Evolutionary conservation across 1,284 basidiomycete species (phyloP), one percentile per base, ranked within the genome.

Genomic region (Mycosarcoma maydis): DNA sequence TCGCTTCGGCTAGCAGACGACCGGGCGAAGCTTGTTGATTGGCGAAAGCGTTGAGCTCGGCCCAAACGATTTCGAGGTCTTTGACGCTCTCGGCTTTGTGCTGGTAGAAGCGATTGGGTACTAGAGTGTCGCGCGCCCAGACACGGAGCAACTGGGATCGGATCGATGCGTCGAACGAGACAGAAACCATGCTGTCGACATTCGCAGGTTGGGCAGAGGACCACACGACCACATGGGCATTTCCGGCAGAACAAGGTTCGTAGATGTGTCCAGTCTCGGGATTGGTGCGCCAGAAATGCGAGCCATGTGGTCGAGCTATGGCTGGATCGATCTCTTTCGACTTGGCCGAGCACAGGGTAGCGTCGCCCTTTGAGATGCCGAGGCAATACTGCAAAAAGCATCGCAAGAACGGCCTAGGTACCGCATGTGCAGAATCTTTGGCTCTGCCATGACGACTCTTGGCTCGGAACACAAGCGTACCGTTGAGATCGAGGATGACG

Each of bases 161-260:
- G 24, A 83, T 69, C 5, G 82, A 71, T 3, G 34, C 26, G 24
- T 62, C 48, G 17, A 80, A 69, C 5, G 77, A 60, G 2, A 75
- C 71, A 6, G 59, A 56, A 6, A 82, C 69, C 83, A 84, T 84
- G 68, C 88, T 87, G 0, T 84, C 82, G 4, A 94, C 92, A 72
- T 88, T 92, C 53, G 88, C 86, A 0, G 90, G 89, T 77, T 91
- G 89, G 1, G 92, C 92, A 1, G 89, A 90, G 66, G 89, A 91
- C 92, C 92, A 94, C 0, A 94, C 87, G 87, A 93, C 90, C 6
- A 89, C 87, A 60, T 92, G 89, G 24, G 92, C 85, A 87, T 89
- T 90, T 90, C 72, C 58, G 2, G 32, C 5, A 19, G 47, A 45
- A 16, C 22, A 19, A 4, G 58, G 50, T 22, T 62, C 51, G 48